phyloP scores from a whole-genome alignment of 2,329 filamentous ascomycete species.

The Phialocephala sp. region DNA sequence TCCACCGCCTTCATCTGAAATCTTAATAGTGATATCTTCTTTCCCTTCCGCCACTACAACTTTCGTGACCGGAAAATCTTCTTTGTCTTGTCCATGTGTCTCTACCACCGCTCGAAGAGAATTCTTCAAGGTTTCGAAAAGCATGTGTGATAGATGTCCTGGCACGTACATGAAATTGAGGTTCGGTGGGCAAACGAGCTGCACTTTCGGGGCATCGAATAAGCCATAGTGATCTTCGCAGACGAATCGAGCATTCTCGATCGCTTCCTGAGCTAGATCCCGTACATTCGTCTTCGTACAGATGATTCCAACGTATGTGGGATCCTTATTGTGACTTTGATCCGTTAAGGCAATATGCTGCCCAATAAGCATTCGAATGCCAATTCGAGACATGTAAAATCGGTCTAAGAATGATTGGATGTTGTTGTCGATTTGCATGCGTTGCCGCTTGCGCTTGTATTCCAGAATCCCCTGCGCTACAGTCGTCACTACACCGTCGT shows the following conservation, averaged over 20 bases:
- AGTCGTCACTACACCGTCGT: slow-evolving; percentile 96
- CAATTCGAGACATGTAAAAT: slow-evolving; percentile 99
- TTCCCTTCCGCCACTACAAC: slow-evolving; percentile 97
- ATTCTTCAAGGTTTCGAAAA: slow-evolving; percentile 99
- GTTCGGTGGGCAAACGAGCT: slow-evolving; percentile 92
- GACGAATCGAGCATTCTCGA: slow-evolving; percentile 98
- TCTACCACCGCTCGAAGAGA: slow-evolving; percentile 96
- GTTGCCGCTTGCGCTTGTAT: slow-evolving; percentile 94
- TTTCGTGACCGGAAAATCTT: slow-evolving; percentile 95
- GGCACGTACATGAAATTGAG: slow-evolving; percentile 99
- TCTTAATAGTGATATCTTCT: slow-evolving; percentile 99
- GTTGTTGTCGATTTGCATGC: slow-evolving; percentile 97
- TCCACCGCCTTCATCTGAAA: slow-evolving; percentile 94
- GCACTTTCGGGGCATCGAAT: slow-evolving; percentile 95
- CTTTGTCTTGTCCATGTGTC: slow-evolving; percentile 90
- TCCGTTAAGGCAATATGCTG: slow-evolving; percentile 98
- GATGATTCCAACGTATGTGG: slow-evolving; percentile 96
- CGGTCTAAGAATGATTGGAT: slow-evolving; percentile 98
- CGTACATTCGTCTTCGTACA: slow-evolving; percentile 98
- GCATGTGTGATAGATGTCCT: slow-evolving; percentile 98
- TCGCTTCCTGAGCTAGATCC: slow-evolving; percentile 94
- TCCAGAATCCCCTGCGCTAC: slow-evolving; percentile 98
- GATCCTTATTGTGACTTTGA: slow-evolving; percentile 86
- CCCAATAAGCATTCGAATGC: slow-evolving; percentile 98
- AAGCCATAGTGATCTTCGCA: slow-evolving; percentile 98